Evolutionary conservation across 2,329 filamentous ascomycete species (phyloP), one percentile per base, ranked within the genome.

Genomic region (Pseudogymnoascus destructans): DNA sequence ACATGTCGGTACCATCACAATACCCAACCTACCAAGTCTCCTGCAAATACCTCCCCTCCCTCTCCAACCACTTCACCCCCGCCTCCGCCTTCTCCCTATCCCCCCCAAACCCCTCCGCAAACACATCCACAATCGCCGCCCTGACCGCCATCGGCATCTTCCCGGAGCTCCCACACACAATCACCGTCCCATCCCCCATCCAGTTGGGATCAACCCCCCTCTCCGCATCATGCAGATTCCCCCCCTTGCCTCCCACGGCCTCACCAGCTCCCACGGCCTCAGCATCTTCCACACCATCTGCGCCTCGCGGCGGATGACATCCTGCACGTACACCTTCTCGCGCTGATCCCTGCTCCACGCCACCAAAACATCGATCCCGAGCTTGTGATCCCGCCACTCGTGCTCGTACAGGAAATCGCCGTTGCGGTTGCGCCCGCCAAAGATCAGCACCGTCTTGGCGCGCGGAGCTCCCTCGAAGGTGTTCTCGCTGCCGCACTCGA

Each of bases 401-500:
- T 84, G 70, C 4, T 75, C 71, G 69, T 93, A 98, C 72, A 90
- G 91, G 71, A 81, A 96, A 69, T 98, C 93, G 0, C 85, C 80
- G 0, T 73, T 66, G 9, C 75, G 72, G 65, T 88, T 95, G 30
- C 93, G 84, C 63, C 87, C 89, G 9, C 93, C 93, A 64, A 89
- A 97, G 70, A 97, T 85, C 1, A 98, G 75, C 0, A 88, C 65
- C 3, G 66, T 60, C 1, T 64, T 63, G 0, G 54, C 15, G 11
- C 56, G 23, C 19, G 42, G 42, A 1, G 13, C n/a, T 5, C 6
- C 13, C n/a, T 8, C 19, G 19, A 2, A 10, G n/a, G 5, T 13
- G 1, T 23, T 23, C 19, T 52, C 42, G 13, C 8, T 11, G 1
- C 35, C 35, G 1, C 5, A 3, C n/a, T 57, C 58, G 10, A 59